phyloP scores from a whole-genome alignment of 1,284 basidiomycete species.

The Albatrellus sp. region DNA sequence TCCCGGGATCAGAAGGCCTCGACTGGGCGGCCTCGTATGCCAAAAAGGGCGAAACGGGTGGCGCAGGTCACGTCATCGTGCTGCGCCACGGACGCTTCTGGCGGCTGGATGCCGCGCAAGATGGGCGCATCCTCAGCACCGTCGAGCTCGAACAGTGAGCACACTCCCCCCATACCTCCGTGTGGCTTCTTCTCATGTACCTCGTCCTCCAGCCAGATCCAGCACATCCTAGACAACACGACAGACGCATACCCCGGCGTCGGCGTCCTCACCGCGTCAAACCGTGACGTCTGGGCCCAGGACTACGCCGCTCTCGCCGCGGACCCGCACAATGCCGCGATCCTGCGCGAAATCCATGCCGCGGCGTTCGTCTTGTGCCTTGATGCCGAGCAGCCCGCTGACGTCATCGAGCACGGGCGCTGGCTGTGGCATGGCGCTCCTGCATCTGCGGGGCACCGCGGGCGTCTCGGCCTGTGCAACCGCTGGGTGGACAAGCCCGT shows the following conservation, averaged over 20 bases:
- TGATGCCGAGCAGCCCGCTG: slow-evolving; percentile 47
- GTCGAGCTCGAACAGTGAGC: slow-evolving; percentile 55
- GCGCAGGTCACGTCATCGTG: slow-evolving; percentile 66
- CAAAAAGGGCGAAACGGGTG: slow-evolving; percentile 47
- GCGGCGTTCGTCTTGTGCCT: slow-evolving; percentile 75
- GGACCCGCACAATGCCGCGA: slow-evolving; percentile 44
- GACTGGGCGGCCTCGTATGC: slow-evolving; percentile 73
- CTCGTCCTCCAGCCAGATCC: slow-evolving; percentile 44
- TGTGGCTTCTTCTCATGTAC: neutral
- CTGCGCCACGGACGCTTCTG: slow-evolving; percentile 70
- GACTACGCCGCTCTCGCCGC: slow-evolving; percentile 50
- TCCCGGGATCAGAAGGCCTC: slow-evolving; percentile 57
- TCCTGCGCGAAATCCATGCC: slow-evolving; percentile 67
- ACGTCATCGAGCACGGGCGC: slow-evolving; percentile 47
- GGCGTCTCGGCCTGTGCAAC: slow-evolving; percentile 43
- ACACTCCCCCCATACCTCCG: neutral
- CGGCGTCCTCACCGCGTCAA: slow-evolving; percentile 65
- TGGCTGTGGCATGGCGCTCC: slow-evolving; percentile 61
- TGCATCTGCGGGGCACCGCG: neutral
- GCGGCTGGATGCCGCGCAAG: slow-evolving; percentile 50
- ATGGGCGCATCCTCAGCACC: slow-evolving; percentile 54
- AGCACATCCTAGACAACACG: slow-evolving; percentile 61
- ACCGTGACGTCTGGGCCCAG: slow-evolving; percentile 80
- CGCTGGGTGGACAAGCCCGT: slow-evolving; percentile 79
- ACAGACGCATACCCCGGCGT: slow-evolving; percentile 55